Evolutionary conservation across 2,329 filamentous ascomycete species (phyloP), one percentile per base, ranked within the genome.

Genomic region (Juglanconis sp.): DNA sequence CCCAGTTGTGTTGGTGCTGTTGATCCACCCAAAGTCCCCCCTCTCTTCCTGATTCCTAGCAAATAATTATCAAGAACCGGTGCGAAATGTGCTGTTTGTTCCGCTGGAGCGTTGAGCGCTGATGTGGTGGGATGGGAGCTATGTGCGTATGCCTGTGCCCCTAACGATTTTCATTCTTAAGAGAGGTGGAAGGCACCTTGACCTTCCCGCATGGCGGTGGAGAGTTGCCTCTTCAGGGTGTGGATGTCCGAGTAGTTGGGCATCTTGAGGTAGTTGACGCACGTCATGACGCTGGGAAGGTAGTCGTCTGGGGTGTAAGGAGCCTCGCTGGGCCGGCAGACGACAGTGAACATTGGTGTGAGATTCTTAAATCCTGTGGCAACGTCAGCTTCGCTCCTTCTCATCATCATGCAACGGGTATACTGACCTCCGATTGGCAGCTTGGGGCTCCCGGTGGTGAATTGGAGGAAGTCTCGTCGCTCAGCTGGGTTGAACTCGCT

Each of bases 231-330:
- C 70, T 84, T 88, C 76, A 99, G 86, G 55, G 89, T 82, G 1
- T 91, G 85, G 64, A 96, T 78, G 67, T 79, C 87, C 66, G 87
- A 94, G 76, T 99, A 99, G 75, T 99, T 92, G 24, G 95, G 95
- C 70, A 99, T 83, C 77, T 99, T 99, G 69, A 99, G 86, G 73
- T 99, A 99, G 75, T 99, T 99, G 76, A 96, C 95, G 73, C 96
- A 99, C 10, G 96, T 99, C 96, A 99, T 99, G 73, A 99, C 96
- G 72, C 93, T 98, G 11, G 96, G 95, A n/a, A 99, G 83, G 70
- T 98, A 99, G 77, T 99, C 95, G 71, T 99, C 95, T 4, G 94
- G 94, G 3, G 88, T 89, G 73, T 93, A 95, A 1, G 95, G 95
- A 15, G 92, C 87, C 71, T 99, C 95, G 74, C 91, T 96, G n/a